A percentile compares a stretch with the other conserved stretches of the same genome.
Conservation (phyloP, 2,329 filamentous ascomycete genomes). For the Ilyonectria sp. region DNA sequence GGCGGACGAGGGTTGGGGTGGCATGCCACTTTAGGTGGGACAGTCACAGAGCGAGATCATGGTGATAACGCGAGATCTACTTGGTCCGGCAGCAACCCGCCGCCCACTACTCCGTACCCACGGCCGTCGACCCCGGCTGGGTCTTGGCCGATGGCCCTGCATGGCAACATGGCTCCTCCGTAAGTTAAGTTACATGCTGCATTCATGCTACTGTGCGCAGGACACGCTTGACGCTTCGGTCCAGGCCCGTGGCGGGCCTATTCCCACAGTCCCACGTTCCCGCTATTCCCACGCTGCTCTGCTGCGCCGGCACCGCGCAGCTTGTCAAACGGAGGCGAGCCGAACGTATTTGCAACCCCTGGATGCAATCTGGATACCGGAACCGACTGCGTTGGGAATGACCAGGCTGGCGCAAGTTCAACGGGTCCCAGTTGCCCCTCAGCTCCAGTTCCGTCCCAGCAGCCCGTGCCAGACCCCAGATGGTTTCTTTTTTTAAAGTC, state of each 20-base stretch:
- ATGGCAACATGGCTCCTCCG: background rate
- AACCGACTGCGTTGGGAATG: background rate
- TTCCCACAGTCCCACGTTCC: background rate
- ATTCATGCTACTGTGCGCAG: background rate
- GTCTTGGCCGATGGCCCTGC: constrained; percentile 11
- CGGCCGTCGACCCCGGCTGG: constrained; percentile 10
- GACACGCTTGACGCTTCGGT: background rate
- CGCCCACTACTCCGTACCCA: constrained; percentile 2
- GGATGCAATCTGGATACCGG: constrained; percentile 3
- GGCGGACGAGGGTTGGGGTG: constrained; percentile 25
- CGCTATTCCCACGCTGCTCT: background rate
- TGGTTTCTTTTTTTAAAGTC: constrained; percentile 18
- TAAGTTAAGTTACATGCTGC: background rate
- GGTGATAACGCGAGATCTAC: constrained; percentile 34
- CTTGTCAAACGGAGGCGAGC: constrained; percentile 20
- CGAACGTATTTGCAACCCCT: constrained; percentile 13
- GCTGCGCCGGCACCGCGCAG: constrained; percentile 15
- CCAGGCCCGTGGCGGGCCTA: background rate
- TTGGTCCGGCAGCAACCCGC: constrained; percentile 22
- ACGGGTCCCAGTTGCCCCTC: too few relatives aligned
- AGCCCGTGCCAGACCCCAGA: constrained; percentile 20
- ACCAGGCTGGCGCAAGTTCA: constrained; percentile 2
- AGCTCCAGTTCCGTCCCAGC: constrained; percentile 1
- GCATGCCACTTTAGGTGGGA: constrained; percentile 26
- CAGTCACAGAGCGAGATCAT: constrained; percentile 22